Base-by-base conservation (phyloP, 768 basidiomycete genomes). In the Calocera viscosa region DNA sequence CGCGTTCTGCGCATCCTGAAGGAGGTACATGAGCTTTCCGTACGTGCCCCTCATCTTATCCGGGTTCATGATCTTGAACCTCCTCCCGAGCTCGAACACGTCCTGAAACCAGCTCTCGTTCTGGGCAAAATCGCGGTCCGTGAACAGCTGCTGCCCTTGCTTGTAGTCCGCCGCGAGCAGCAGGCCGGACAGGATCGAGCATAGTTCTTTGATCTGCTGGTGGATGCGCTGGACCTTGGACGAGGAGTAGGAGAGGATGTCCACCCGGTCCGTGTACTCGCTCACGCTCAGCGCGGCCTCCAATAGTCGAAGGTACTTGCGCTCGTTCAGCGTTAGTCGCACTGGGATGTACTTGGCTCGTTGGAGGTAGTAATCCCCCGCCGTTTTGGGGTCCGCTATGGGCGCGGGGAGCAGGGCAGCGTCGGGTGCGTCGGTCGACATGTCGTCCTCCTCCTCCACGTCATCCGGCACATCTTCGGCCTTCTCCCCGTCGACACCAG, bases 21-120 rank as follows among this genome's bases (percentile, higher is more conserved):
- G 73, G 66, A 92, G 77, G 75, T 91, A 92, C 35, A 91, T 86
- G 68, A 92, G 77, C 73, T 92, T 92, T 11, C 91, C 91, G 68
- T 93, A 93, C 8, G 89, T 92, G 32, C 88, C 86, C 28, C 91
- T 82, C 90, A 92, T 91, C 71, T 91, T 91, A 73, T 92, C 91
- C 0, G 91, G 91, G 71, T 92, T 93, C 89, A 89, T 91, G 72
- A 93, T 92, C 75, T 92, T 92, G 73, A 91, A 89, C 67, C 90
- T 81, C 64, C 90, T 80, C 22, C 53, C 53, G 47, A 69, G 43
- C 35, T 68, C 63, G 49, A 60, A 66, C 22, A 65, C 81, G 16
- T 80, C 76, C 68, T 90, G 89, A 72, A 87, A 93, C 73, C 92
- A 93, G 8, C 86, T 84, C 19, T 83, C 84, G 71, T 93, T 93